Percentiles rank a stretch among this genome's conserved stretches.
phyloP scores from a whole-genome alignment of 306 rosid species.

The Vicia faba region DNA sequence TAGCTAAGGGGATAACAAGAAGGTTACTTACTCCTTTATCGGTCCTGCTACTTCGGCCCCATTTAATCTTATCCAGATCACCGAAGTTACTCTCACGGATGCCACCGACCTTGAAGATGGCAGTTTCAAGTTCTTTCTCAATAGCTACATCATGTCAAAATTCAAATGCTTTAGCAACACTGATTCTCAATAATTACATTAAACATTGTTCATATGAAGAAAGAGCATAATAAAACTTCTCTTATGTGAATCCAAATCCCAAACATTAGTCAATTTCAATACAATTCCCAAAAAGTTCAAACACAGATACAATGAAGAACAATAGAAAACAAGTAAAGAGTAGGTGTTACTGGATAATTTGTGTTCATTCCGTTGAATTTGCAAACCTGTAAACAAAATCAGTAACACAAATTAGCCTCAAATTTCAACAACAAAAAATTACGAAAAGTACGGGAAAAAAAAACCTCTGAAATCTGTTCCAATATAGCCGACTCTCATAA shows the following conservation, averaged over 20 bases:
- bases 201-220: too few relatives aligned
- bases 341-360: slow-evolving; percentile 57
- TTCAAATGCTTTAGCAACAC: too few relatives aligned
- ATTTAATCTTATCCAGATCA: slow-evolving; percentile 71
- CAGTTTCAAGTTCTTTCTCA: slow-evolving; percentile 84
- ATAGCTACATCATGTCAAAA: slow-evolving; percentile 73
- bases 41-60: slow-evolving; percentile 95
- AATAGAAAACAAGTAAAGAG: not conserved
- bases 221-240: slow-evolving; percentile 9
- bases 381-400: slow-evolving; percentile 53
- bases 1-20: not conserved
- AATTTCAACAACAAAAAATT: not conserved
- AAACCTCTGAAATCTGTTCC: slow-evolving; percentile 52
- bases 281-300: not conserved
- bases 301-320: not conserved
- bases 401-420: not conserved
- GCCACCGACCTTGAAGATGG: slow-evolving; percentile 80
- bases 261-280: slow-evolving; percentile 15
- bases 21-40: slow-evolving; percentile 92
- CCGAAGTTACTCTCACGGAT: slow-evolving; percentile 81
- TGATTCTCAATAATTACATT: too few relatives aligned
- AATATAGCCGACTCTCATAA: slow-evolving; percentile 52
- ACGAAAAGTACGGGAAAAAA: not conserved
- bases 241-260: slow-evolving; percentile 4
- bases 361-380: slow-evolving; percentile 74